Conservation (phyloP, 148 eudicot species). For the Beta vulgaris region DNA sequence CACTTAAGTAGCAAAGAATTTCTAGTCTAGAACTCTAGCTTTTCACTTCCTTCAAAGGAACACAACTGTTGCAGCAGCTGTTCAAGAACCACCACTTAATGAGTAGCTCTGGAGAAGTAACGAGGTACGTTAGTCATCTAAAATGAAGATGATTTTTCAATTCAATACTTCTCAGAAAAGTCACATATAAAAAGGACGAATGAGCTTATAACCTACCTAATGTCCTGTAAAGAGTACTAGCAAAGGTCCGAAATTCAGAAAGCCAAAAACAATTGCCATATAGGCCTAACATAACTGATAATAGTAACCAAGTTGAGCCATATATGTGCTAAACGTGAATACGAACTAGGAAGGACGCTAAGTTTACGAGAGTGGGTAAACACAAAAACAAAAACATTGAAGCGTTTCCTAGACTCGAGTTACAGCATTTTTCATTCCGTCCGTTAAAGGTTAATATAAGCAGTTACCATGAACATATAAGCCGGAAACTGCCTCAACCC, state of each 20-base stretch:
- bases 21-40: neutral
- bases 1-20: neutral
- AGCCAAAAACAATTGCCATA: neutral
- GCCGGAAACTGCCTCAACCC: neutral
- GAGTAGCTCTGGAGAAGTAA: neutral
- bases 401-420: neutral
- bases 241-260: no score
- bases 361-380: neutral
- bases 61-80: neutral
- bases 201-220: no score
- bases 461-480: neutral
- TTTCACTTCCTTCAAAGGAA: neutral
- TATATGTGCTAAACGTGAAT: neutral
- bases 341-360: neutral
- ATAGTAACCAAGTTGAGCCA: neutral
- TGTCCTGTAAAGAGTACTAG: no score
- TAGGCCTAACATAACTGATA: neutral
- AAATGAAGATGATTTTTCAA: no score
- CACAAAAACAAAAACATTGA: neutral
- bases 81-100: neutral
- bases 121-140: neutral
- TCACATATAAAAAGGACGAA: no score
- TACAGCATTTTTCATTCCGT: neutral
- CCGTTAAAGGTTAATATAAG: neutral
- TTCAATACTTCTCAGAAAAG: neutral